These are phyloP conservation scores for Henckelia pumila DNA, from an alignment of 257 asterid genomes.

Conservation along the genomic window DNA sequence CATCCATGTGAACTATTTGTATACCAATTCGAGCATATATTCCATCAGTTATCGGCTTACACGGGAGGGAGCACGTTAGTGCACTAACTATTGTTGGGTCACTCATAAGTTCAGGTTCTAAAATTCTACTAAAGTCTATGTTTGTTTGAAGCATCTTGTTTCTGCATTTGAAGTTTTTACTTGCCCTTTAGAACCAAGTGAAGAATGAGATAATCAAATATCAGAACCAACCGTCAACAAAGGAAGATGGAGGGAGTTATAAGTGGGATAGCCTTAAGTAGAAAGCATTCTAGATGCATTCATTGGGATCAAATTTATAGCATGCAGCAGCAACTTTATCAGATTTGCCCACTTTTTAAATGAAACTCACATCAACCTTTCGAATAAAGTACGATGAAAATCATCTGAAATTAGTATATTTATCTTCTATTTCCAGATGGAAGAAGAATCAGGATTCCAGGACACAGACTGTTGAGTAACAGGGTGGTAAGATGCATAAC, in stretches of 20 bases:
- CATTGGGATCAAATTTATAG: too few relatives aligned
- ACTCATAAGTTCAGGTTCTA: background rate
- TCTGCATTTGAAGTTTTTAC: background rate
- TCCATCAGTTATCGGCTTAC: too few relatives aligned
- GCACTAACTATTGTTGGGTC: background rate
- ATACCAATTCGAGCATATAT: too few relatives aligned
- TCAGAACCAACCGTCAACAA: background rate
- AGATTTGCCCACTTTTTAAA: too few relatives aligned
- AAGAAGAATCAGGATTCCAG: conserved; percentile 57
- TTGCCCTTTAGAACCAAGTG: background rate
- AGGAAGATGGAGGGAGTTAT: background rate
- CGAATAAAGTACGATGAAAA: too few relatives aligned
- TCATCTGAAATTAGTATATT: background rate
- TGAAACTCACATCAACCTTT: too few relatives aligned
- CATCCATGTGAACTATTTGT: too few relatives aligned
- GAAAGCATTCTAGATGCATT: too few relatives aligned
- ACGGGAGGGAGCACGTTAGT: too few relatives aligned
- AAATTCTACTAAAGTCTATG: background rate
- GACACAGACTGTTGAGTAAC: conserved; percentile 65
- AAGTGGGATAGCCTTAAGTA: background rate
- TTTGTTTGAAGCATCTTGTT: background rate
- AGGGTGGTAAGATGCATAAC: conserved; percentile 66
- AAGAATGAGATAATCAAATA: background rate
- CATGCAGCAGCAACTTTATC: too few relatives aligned
- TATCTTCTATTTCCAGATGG: conserved; percentile 43